phyloP scores from a whole-genome alignment of 176 grass and related monocot genomes.

The Triticum urartu region DNA sequence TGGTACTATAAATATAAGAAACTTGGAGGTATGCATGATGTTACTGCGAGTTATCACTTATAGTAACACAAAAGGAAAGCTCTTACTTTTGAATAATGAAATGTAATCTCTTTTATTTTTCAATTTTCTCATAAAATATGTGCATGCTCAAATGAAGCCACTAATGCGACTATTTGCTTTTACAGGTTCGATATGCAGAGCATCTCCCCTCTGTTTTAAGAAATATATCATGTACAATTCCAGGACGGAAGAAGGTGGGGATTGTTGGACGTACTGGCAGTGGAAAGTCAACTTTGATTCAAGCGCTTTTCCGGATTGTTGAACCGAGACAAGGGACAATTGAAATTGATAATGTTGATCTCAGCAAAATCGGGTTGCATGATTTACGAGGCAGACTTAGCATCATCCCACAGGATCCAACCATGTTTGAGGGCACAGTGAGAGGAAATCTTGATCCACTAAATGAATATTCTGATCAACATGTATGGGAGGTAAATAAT shows the following conservation, averaged over 20 bases:
- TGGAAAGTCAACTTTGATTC: slow-evolving; percentile 92
- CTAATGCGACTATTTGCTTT: slow-evolving; percentile 25
- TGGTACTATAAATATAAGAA: slow-evolving; percentile 75
- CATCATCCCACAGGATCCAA: slow-evolving; percentile 96
- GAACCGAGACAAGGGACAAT: slow-evolving; percentile 83
- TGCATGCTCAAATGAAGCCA: not conserved
- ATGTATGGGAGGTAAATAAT: slow-evolving; percentile 80
- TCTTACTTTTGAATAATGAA: not conserved
- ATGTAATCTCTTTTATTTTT: not conserved
- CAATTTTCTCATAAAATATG: not conserved
- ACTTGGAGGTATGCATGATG: slow-evolving; percentile 66
- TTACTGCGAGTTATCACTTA: not conserved
- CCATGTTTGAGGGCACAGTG: slow-evolving; percentile 83
- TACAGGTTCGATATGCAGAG: slow-evolving; percentile 94
- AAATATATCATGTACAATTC: slow-evolving; percentile 86
- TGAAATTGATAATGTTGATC: slow-evolving; percentile 81
- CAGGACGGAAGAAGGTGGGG: slow-evolving; percentile 89
- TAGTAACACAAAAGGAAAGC: not conserved
- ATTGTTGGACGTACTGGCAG: slow-evolving; percentile 90
- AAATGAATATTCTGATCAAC: slow-evolving; percentile 74
- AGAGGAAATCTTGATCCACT: slow-evolving; percentile 91
- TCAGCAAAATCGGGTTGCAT: slow-evolving; percentile 84
- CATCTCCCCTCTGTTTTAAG: slow-evolving; percentile 89
- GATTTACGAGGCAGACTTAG: slow-evolving; percentile 84
- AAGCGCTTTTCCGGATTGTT: slow-evolving; percentile 79